Evolutionary conservation across 1,139 yeast species (phyloP), one percentile per base, ranked within the genome.

Genomic region (Protomyces inouyei): DNA sequence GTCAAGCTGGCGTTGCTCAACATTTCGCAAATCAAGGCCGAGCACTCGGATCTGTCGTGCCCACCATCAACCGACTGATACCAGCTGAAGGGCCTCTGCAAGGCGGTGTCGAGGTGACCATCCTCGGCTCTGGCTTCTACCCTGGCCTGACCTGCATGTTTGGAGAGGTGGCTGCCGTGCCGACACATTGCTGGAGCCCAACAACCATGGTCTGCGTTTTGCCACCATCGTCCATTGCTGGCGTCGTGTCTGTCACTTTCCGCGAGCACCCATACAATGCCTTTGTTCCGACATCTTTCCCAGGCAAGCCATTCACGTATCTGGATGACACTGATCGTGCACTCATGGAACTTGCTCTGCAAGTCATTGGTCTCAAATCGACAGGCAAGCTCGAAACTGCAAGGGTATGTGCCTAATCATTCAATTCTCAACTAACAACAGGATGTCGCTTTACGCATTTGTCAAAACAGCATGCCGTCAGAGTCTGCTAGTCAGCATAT

Each of bases 181-280:
- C 96, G 0, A 90, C 97, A 1, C 97, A 91, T 73, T 91, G 96
- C 75, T 93, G 98, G 98, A 89, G 95, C 57, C 95, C 88, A 55
- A 83, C 95, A 3, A 93, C 98, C 0, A 87, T 93, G 67, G 96
- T 93, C 2, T 90, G 97, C 0, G 92, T 88, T 71, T 78, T 92
- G 60, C 98, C 98, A 3, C 97, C 98, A 1, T 89, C 97, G 0
- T 76, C 86, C 3, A 83, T 81, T 64, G 86, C 97, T 0, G 98
- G 98, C 0, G 97, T 93, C 69, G 98, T 93, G 2, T 80, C 89
- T 67, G 97, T 93, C 1, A 83, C 91, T 35, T 87, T 93, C 72
- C 85, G 84, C 57, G 84, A 85, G 69, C 73, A 74, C 60, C 71
- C 69, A 32, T 23, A 52, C 35, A 35, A 61, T 6, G 63, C 64